Percentiles rank a stretch among this genome's conserved stretches.
These are phyloP conservation scores for Metroxylon sagu DNA, from an alignment of 176 grass and related monocot genomes.

Conservation along the genomic window DNA sequence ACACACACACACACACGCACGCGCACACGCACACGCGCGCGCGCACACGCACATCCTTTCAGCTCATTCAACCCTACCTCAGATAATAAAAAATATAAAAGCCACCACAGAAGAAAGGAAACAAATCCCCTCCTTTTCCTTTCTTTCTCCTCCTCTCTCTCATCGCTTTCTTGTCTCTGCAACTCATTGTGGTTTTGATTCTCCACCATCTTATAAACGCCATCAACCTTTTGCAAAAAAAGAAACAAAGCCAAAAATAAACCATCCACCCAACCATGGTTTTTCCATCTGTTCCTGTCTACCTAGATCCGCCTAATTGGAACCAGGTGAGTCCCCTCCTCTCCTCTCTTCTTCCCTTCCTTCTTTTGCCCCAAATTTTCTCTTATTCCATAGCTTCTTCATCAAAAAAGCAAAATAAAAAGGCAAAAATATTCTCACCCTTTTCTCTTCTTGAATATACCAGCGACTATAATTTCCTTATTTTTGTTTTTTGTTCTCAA, in stretches of 20 bases:
- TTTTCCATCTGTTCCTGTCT: conserved; percentile 75
- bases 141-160: no score
- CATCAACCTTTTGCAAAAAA: conserved; percentile 47
- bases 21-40: no score
- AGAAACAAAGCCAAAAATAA: conserved; percentile 45
- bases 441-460: conserved; percentile 61
- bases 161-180: conserved; percentile 17
- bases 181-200: conserved; percentile 60
- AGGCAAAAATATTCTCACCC: conserved; percentile 29
- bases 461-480: conserved; percentile 28
- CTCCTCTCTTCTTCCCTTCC: conserved; percentile 21
- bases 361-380: not conserved
- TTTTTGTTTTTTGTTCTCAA: conserved; percentile 23
- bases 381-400: conserved; percentile 28
- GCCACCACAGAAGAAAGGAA: no score
- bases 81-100: no score
- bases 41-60: no score
- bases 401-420: conserved; percentile 21
- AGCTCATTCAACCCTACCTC: no score
- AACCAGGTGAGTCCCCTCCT: conserved; percentile 46
- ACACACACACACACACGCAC: no score
- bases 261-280: conserved; percentile 48
- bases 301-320: conserved; percentile 91
- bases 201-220: conserved; percentile 63
- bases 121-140: no score